These are phyloP conservation scores for Leptodermis oblonga DNA, from an alignment of 257 asterid species.

Conservation along the genomic window DNA sequence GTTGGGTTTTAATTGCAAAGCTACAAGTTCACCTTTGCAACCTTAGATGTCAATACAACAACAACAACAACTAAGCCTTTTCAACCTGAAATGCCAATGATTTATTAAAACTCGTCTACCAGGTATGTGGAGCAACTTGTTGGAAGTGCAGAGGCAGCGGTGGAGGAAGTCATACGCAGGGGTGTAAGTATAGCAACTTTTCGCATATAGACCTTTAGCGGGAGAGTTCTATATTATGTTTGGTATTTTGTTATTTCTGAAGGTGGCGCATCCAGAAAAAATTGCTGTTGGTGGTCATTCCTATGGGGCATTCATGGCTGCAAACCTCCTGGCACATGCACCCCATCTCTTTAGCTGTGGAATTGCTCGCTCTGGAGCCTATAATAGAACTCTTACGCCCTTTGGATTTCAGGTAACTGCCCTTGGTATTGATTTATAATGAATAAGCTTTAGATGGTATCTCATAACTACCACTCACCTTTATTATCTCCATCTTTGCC, in stretches of 20 bases:
- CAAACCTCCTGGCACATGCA: constrained; percentile 96
- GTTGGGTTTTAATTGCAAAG: neutral
- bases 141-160: constrained; percentile 98
- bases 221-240: constrained; percentile 3
- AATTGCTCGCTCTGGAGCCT: constrained; percentile 98
- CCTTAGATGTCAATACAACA: too few species aligned
- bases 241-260: constrained; percentile 19
- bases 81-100: neutral
- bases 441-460: neutral
- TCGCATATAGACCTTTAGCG: neutral
- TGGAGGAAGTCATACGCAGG: constrained; percentile 84
- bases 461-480: neutral
- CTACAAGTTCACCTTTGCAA: constrained; percentile 1
- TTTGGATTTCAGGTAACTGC: constrained; percentile 91
- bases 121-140: constrained; percentile 96
- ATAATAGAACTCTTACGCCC: constrained; percentile 97
- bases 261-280: constrained; percentile 96
- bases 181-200: constrained; percentile 59
- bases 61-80: too few species aligned
- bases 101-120: constrained; percentile 23
- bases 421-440: neutral
- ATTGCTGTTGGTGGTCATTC: constrained; percentile 97
- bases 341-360: constrained; percentile 96
- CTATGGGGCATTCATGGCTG: constrained; percentile 99
- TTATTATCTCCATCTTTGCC: neutral